Evolutionary conservation across 495 filamentous ascomycete genomes (phyloP), one percentile per base, ranked within the genome.

Genomic region (Penicillium arizonense): DNA sequence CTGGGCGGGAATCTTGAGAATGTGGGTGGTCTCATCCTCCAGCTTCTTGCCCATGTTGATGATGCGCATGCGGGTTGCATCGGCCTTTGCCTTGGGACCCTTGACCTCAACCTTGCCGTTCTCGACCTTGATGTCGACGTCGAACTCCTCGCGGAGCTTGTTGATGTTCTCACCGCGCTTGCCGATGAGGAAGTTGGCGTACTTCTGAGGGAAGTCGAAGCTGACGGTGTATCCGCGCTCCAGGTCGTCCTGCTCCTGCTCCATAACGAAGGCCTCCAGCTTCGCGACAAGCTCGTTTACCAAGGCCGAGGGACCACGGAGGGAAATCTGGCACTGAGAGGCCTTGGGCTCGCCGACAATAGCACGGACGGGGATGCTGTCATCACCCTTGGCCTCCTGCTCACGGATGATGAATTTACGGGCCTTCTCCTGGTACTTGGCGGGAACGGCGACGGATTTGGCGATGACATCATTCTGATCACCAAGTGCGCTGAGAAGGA

Each of bases 121-220:
- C 52, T 83, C 77, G 32, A 97, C 83, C 64, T 95, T 89, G 59
- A 99, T 97, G 39, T 97, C 94, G 30, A 99, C 95, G 65, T 97
- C 95, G 59, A 95, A 96, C 65, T 94, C 90, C 30, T 97, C 94
- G 14, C 91, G 88, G n/a, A 96, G 77, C 64, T 95, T 92, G 54
- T 89, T 90, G 72, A 97, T 94, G 69, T 93, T 93, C 72, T 91
- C 91, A 21, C 94, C 94, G 35, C 85, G 83, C 67, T 88, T 90
- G 51, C 94, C 94, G 57, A 99, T 97, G 14, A 99, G 79, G 67
- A 91, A 85, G 63, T 95, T 95, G 50, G 91, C 90, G 56, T 84
- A 95, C 68, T 96, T 96, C 59, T 94, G 87, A 5, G 94, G 94
- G 75, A 92, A 99, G 47, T 94, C 90, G 55, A 96, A 97, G 35